Percentiles rank a stretch among this genome's conserved stretches.
Evolutionary conservation across 2,329 filamentous ascomycete genomes (phyloP).

Genomic region (Colletotrichum theobromicola): DNA sequence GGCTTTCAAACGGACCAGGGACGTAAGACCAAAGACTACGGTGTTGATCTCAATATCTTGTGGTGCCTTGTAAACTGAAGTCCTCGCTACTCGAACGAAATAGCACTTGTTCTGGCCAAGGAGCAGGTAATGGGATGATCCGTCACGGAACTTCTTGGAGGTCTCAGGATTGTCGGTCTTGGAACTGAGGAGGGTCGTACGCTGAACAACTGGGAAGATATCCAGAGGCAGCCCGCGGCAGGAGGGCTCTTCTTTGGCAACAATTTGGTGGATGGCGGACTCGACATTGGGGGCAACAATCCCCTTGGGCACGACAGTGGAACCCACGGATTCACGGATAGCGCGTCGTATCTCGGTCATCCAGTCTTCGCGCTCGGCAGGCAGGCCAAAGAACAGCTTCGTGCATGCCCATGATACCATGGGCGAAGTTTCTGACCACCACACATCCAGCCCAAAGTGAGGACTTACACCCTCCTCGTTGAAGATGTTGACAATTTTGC

Average conservation of each 20-base stretch:
- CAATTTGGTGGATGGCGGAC: constrained; percentile 49
- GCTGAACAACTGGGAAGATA: constrained; percentile 59
- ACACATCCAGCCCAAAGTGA: constrained; percentile 59
- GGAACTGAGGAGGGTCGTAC: constrained; percentile 44
- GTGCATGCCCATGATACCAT: constrained; percentile 51
- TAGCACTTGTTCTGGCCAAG: constrained; percentile 59
- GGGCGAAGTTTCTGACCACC: constrained; percentile 56
- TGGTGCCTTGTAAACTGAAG: constrained; percentile 44
- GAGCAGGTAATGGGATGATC: constrained; percentile 59
- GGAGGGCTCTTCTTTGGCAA: constrained; percentile 49
- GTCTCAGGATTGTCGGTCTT: constrained; percentile 48
- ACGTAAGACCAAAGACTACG: constrained; percentile 58
- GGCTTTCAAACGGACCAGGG: constrained; percentile 55
- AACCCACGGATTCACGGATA: constrained; percentile 42
- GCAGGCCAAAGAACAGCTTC: constrained; percentile 54
- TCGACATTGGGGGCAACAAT: constrained; percentile 53
- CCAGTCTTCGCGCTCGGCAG: constrained; percentile 55
- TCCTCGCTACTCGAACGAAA: constrained; percentile 54
- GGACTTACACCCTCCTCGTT: constrained; percentile 54
- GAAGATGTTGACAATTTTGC: constrained; percentile 57
- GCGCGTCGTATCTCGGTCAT: constrained; percentile 51
- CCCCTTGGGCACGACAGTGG: constrained; percentile 34
- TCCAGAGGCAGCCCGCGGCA: constrained; percentile 31
- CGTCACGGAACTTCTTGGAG: constrained; percentile 51
- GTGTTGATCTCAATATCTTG: constrained; percentile 55